These are phyloP conservation scores for Alternaria ventricosa DNA, from an alignment of 2,329 filamentous ascomycete genomes.

Conservation along the genomic window DNA sequence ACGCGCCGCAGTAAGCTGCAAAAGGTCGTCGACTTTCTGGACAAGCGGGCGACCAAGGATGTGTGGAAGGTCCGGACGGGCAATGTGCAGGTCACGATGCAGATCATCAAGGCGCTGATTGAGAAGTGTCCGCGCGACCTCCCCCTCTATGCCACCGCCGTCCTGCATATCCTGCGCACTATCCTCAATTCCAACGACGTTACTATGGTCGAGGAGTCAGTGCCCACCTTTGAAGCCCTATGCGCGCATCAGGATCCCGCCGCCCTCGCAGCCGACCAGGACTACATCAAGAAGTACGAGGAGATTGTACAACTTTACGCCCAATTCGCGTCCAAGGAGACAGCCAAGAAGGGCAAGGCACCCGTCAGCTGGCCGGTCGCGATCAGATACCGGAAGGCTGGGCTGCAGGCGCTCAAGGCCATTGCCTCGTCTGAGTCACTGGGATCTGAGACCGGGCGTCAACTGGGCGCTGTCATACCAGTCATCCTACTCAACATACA, in stretches of 20 bases:
- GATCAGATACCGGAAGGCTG: conserved; percentile 65
- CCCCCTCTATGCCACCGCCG: conserved; percentile 82
- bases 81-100: conserved; percentile 92
- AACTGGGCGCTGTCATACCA: conserved; percentile 80
- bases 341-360: conserved; percentile 47
- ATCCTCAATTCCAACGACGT: conserved; percentile 87
- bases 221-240: conserved; percentile 85
- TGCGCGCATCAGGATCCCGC: conserved; percentile 88
- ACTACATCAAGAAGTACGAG: conserved; percentile 82
- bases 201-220: conserved; percentile 88
- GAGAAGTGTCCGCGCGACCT: conserved; percentile 92
- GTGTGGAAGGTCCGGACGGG: conserved; percentile 88
- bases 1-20: conserved; percentile 94
- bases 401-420: conserved; percentile 75
- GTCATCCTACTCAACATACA: conserved; percentile 88
- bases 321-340: conserved; percentile 73
- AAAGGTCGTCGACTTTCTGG: conserved; percentile 92
- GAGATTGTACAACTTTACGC: conserved; percentile 82
- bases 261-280: conserved; percentile 82
- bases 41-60: conserved; percentile 91
- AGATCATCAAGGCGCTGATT: conserved; percentile 89
- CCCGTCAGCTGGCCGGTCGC: conserved; percentile 73
- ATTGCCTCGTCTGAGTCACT: conserved; percentile 82
- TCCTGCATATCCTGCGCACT: conserved; percentile 82
- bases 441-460: conserved; percentile 74